Percentiles rank a stretch among this genome's conserved stretches.
Evolutionary conservation across 192 early-diverging fungal species (phyloP).

Genomic region (Pilaira anomala): DNA sequence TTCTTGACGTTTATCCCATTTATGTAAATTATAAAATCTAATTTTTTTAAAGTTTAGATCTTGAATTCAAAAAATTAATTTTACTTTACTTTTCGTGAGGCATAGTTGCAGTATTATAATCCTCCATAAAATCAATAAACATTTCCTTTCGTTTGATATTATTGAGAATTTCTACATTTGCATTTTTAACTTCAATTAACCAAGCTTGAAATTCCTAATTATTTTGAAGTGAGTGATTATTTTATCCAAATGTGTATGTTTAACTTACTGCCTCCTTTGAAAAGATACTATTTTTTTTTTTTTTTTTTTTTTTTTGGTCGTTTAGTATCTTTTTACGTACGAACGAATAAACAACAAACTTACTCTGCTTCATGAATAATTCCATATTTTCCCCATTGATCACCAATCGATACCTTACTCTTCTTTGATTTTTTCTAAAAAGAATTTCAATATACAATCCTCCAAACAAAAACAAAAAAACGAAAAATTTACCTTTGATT

Average conservation of each 20-base stretch:
- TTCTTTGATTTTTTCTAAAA: constrained; percentile 40
- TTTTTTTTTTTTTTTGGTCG: too few relatives aligned
- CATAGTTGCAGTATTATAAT: constrained; percentile 61
- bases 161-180: constrained; percentile 45
- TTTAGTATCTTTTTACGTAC: not conserved
- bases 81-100: constrained; percentile 52
- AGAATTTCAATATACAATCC: not conserved
- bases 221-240: not conserved
- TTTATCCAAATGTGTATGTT: not conserved
- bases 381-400: constrained; percentile 49
- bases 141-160: constrained; percentile 49
- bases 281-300: constrained; percentile 29
- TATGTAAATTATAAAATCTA: constrained; percentile 46
- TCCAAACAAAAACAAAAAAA: too few relatives aligned
- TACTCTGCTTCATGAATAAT: constrained; percentile 55
- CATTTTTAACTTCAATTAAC: constrained; percentile 51
- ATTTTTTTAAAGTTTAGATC: not conserved
- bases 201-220: constrained; percentile 53
- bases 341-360: constrained; percentile 9
- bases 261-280: constrained; percentile 34
- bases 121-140: constrained; percentile 59
- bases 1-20: constrained; percentile 50
- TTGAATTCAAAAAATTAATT: not conserved
- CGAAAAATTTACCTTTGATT: not conserved
- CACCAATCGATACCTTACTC: constrained; percentile 18